Evolutionary conservation across 257 asterid genomes (phyloP).

Genomic region (Solanum lycopersicoides): DNA sequence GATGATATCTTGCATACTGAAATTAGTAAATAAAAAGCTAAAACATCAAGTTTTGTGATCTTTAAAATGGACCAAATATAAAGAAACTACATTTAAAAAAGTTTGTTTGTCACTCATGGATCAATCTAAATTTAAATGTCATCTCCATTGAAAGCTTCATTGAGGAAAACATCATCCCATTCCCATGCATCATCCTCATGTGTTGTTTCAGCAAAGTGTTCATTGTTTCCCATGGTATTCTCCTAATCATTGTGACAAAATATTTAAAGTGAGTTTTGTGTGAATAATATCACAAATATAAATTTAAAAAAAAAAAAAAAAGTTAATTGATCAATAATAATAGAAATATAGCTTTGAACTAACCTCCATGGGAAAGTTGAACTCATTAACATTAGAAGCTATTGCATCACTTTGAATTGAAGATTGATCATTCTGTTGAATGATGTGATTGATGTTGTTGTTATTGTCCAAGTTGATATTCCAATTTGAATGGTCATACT

Average conservation of each 20-base stretch:
- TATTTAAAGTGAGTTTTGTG: neutral
- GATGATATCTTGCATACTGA: neutral
- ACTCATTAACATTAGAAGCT: neutral
- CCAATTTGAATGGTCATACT: neutral
- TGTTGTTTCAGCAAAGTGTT: neutral
- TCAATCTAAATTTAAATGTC: neutral
- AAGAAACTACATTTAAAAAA: neutral
- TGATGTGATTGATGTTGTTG: neutral
- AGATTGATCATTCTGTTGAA: neutral
- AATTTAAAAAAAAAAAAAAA: neutral
- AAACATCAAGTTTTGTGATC: neutral
- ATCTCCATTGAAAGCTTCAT: neutral
- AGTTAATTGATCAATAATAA: neutral
- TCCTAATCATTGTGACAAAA: neutral
- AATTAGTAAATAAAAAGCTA: neutral
- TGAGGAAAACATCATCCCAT: neutral
- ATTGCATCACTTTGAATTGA: neutral
- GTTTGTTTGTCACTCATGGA: neutral
- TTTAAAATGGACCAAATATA: neutral
- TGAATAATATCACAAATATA: neutral
- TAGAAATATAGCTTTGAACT: neutral
- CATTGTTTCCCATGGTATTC: neutral
- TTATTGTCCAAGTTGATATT: neutral
- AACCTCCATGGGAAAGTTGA: neutral
- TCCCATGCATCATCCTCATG: neutral